Base-by-base conservation (phyloP, 179 eudicot species). In the Spergularia azorica region DNA sequence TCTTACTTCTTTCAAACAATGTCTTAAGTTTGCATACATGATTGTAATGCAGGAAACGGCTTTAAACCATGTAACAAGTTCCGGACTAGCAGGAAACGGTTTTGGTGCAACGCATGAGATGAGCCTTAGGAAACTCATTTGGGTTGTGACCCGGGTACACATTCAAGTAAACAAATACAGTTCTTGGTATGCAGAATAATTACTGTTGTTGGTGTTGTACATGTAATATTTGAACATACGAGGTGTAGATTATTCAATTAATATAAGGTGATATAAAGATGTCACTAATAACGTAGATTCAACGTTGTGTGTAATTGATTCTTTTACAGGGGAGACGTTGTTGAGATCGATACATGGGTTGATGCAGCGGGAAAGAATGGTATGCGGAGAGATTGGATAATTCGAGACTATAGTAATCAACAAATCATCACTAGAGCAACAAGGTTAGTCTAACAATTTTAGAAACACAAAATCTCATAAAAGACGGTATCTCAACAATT, bases 131-230 rank as follows among this genome's bases (percentile, higher is more conserved):
- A 88, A 92, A 72, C 96, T 92, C 59, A 91, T 92, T 7, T 92
- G 97, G 97, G 97, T 92, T 1, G 96, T 92, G 66, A 91, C 97
- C 11, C 91, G 97, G 16, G 89, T 92, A 61, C 93, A 92, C 56
- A 80, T 91, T 41, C 90, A 91, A 84, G 87, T 92, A 0, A 89
- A 84, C 9, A 87, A 91, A 84, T 91, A 92, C 63, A 92, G 92
- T 76, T 92, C 96, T 72, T 92, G 97, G 97, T 92, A 90, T 13
- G 63, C 50, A 46, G 9, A 26, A 26, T 26, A 26, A 26, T 26
- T 26, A 26, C 32, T 26, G 32, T 26, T 26, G 32, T 26, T 26
- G 2, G 32, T 26, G 32, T 26, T 26, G 32, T 26, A 26, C 32
- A 26, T 26, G 2, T 26, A 26, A 26, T 26, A 26, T 1, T 26